phyloP scores from a whole-genome alignment of 2,329 filamentous ascomycete species.

The Neurospora crassa region DNA sequence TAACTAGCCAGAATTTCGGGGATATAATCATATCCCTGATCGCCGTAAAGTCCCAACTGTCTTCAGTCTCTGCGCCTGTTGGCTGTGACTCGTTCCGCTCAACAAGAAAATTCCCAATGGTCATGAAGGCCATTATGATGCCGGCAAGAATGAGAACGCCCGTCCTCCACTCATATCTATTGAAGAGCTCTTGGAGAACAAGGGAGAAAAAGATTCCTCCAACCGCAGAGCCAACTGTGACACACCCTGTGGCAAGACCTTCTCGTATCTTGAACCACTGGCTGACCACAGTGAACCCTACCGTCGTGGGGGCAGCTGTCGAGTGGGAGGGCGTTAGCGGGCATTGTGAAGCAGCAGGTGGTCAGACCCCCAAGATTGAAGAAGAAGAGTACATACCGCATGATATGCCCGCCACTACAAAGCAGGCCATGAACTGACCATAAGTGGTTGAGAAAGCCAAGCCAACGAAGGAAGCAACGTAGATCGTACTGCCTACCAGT shows the following conservation, averaged over 20 bases:
- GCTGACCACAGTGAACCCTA: conserved; percentile 18
- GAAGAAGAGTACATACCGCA: conserved; percentile 12
- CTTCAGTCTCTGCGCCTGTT: neutral
- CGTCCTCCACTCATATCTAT: conserved; percentile 14
- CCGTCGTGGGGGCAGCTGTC: conserved; percentile 18
- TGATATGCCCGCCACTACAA: conserved; percentile 19
- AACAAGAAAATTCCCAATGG: conserved; percentile 16
- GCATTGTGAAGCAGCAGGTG: neutral
- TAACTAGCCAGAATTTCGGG: conserved; percentile 19
- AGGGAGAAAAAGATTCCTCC: conserved; percentile 24
- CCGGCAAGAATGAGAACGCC: conserved; percentile 17
- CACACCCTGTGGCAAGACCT: conserved; percentile 18
- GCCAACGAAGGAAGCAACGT: conserved; percentile 19
- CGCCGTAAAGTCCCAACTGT: conserved; percentile 4
- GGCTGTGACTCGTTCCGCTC: conserved; percentile 11
- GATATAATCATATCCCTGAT: conserved; percentile 8
- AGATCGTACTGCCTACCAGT: conserved; percentile 14
- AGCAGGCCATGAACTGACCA: conserved; percentile 21
- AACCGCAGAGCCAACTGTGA: conserved; percentile 20
- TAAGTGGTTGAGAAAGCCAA: conserved; percentile 21
- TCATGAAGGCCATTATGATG: conserved; percentile 13
- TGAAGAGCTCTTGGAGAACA: conserved; percentile 18
- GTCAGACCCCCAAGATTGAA: neutral
- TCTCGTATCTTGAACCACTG: conserved; percentile 19
- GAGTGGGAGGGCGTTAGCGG: neutral